phyloP scores from a whole-genome alignment of 495 filamentous ascomycete genomes.

The Aspergillus egyptiacus region DNA sequence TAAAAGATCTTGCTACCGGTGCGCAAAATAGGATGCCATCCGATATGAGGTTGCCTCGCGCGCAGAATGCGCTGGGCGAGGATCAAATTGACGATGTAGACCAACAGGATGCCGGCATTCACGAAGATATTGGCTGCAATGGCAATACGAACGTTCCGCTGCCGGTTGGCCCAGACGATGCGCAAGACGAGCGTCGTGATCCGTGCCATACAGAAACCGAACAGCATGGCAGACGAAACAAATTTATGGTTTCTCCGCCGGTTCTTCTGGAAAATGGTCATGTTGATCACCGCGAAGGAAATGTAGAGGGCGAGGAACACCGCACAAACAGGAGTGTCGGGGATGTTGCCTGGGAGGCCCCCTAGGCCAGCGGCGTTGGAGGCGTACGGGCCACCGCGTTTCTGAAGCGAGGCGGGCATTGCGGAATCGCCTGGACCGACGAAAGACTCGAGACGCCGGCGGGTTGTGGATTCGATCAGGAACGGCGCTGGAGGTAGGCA shows the following conservation, averaged over 20 bases:
- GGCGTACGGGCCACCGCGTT: constrained; percentile 34
- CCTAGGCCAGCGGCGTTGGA: constrained; percentile 49
- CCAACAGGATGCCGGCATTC: constrained; percentile 64
- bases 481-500: not conserved
- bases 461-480: no score
- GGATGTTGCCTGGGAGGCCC: constrained; percentile 44
- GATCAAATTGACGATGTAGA: constrained; percentile 79
- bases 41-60: constrained; percentile 62
- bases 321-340: constrained; percentile 61
- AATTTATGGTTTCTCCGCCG: constrained; percentile 57
- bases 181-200: constrained; percentile 59
- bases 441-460: no score
- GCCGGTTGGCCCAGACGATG: constrained; percentile 43
- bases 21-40: constrained; percentile 53
- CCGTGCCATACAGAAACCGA: constrained; percentile 75
- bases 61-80: constrained; percentile 73
- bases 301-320: constrained; percentile 64
- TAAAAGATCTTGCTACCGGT: constrained; percentile 53
- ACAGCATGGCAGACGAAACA: constrained; percentile 59
- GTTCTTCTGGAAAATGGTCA: constrained; percentile 61
- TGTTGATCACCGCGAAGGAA: constrained; percentile 51
- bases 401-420: constrained; percentile 9
- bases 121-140: constrained; percentile 74
- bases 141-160: constrained; percentile 45
- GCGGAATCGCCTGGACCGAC: not conserved